Evolutionary conservation across 345 rosid species (phyloP).

Genomic region (Mallotus nudiflorus): DNA sequence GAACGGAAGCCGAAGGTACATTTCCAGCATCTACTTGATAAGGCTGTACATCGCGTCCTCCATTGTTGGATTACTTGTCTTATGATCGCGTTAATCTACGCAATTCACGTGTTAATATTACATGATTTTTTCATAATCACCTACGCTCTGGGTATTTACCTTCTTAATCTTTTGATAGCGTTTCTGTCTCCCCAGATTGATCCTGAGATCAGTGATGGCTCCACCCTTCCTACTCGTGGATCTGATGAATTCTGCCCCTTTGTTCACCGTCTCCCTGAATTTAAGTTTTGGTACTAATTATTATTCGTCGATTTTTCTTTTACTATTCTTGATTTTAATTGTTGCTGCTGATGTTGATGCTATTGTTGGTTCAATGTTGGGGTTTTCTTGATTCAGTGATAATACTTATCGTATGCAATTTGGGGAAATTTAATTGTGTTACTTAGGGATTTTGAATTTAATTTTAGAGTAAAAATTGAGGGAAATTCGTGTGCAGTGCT

Average conservation of each 20-base stretch:
- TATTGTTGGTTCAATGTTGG: no score
- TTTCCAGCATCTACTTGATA: constrained; percentile 33
- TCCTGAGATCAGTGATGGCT: constrained; percentile 68
- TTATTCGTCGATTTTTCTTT: background rate
- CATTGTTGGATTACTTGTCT: constrained; percentile 62
- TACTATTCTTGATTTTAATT: background rate
- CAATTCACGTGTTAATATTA: constrained; percentile 68
- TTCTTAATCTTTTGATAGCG: constrained; percentile 80
- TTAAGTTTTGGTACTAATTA: constrained; percentile 87
- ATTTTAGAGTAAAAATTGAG: background rate
- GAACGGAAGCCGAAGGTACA: no score
- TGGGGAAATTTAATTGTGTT: background rate
- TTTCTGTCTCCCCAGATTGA: constrained; percentile 94
- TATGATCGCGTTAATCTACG: constrained; percentile 50
- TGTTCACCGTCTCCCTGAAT: constrained; percentile 88
- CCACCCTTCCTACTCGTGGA: constrained; percentile 76
- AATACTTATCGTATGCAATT: no score
- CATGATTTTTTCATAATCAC: constrained; percentile 92
- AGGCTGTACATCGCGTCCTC: constrained; percentile 26
- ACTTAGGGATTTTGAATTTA: background rate
- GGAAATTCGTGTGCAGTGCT: no score
- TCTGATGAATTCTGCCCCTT: constrained; percentile 96
- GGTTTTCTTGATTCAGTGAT: no score
- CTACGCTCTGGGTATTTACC: constrained; percentile 84
- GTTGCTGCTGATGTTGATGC: no score